Base-by-base conservation (phyloP, 2,329 filamentous ascomycete species). In the Fusarium globosum region DNA sequence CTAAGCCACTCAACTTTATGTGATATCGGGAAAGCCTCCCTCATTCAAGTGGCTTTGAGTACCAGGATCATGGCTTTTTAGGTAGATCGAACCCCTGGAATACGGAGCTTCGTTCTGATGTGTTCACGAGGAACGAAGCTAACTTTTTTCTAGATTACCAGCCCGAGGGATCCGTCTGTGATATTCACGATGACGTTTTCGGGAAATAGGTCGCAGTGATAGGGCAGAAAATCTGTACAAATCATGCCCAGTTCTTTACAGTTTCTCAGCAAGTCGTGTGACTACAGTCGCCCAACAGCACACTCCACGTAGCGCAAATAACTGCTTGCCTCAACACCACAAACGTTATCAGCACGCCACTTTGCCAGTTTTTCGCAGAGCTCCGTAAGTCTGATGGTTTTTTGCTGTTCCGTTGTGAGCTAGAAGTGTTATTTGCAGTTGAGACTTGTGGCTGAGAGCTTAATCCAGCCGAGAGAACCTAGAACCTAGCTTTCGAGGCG, bases 351-450 rank as follows among this genome's bases (percentile, higher is more conserved):
- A 33, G 30, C 30, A 33, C 30, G 30, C 30, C 30, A 33, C 30
- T 4, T 33, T 33, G 30, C 4, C 1, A 33, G 13, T 33, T 4
- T 33, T 33, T 33, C 8, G 30, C 30, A 33, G 30, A 33, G 4
- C 30, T 14, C 30, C 30, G 13, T 2, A 33, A 33, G 13, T 4
- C 30, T 33, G 4, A 13, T 14, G 30, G 4, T 4, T 4, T 33
- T 1, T 33, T 13, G 11, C 30, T 4, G 30, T 4, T 30, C 4
- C 12, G 4, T 4, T 30, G 30, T 30, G 30, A 4, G 4, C 3
- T 12, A 4, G 11, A 30, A 1, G 12, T 13, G 13, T 2, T 33
- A 6, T 33, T 33, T 33, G 30, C 30, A 33, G 4, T 2, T 33
- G 30, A 33, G 30, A 33, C 4, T 4, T 33, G 30, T 33, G 12